Evolutionary conservation across 73 alveolate genomes (phyloP).

Genomic region (Breviolum minutum): DNA sequence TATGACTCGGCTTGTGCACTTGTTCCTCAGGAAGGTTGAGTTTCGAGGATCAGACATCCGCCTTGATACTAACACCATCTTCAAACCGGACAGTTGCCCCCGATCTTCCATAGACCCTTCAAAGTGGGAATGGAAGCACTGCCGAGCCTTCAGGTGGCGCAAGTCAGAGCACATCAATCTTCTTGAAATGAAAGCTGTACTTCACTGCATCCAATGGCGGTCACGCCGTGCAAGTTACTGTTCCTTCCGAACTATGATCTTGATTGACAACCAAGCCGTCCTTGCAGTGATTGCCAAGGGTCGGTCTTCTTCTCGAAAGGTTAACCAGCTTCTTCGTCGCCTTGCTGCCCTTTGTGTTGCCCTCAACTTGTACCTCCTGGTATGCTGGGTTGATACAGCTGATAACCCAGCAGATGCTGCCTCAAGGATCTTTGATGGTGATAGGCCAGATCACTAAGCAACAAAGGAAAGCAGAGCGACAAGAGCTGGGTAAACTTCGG

Average conservation of each 20-base stretch:
- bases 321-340: neutral
- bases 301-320: neutral
- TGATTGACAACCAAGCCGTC: neutral
- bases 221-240: neutral
- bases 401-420: neutral
- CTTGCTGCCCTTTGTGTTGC: neutral
- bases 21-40: neutral
- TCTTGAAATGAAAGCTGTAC: neutral
- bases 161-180: neutral
- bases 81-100: neutral
- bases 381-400: neutral
- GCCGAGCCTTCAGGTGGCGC: neutral
- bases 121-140: slow-evolving; percentile 24
- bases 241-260: neutral
- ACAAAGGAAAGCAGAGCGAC: neutral
- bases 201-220: slow-evolving; percentile 5
- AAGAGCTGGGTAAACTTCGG: neutral
- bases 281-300: slow-evolving; percentile 1
- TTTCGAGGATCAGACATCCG: slow-evolving; percentile 1
- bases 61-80: neutral
- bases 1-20: neutral
- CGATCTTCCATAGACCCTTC: slow-evolving; percentile 19
- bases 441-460: neutral
- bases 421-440: neutral
- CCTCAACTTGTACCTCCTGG: neutral